Evolutionary conservation across 1,284 basidiomycete genomes (phyloP), one percentile per base, ranked within the genome.

Genomic region (Ceratobasidium sp.): DNA sequence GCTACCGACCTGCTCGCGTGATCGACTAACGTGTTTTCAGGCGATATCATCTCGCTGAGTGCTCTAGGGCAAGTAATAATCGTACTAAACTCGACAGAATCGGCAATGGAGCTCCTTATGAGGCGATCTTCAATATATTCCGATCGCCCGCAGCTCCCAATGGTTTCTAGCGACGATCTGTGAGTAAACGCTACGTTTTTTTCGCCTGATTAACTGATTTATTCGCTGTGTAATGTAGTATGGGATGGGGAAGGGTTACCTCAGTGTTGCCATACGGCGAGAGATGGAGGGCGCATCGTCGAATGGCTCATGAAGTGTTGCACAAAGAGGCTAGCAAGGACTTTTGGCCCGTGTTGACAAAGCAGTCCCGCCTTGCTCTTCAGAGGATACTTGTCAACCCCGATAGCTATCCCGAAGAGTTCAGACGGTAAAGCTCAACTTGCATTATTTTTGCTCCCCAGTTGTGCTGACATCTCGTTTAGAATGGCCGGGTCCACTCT

Each of bases 141-240:
- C 76, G 78, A 80, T 44, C 82, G 81, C 8, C 82, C 82, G 75
- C 80, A 81, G 67, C 80, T 85, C 17, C 83, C 83, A 2, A 80
- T 80, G 44, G 84, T 83, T 5, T 14, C 9, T 6, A 59, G 22
- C 19, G 41, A 47, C 29, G 11, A 22, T 8, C 56, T 59, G 56
- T 59, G 22, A 59, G 56, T 33, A 7, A n/a, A 24, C 27, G 51
- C 51, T 24, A n/a, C 11, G 9, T 54, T 9, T 54, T 8, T n/a
- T 54, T n/a, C n/a, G n/a, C n/a, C 8, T 54, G 8, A 54, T 24
- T n/a, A 11, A 15, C 22, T 8, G 8, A 54, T 54, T 22, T 54
- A 24, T 7, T 11, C 27, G 22, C n/a, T n/a, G n/a, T n/a, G n/a
- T n/a, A n/a, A n/a, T n/a, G n/a, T n/a, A n/a, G n/a, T n/a, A n/a